Conservation (phyloP, 2,329 filamentous ascomycete species). For the Venturia asperata region DNA sequence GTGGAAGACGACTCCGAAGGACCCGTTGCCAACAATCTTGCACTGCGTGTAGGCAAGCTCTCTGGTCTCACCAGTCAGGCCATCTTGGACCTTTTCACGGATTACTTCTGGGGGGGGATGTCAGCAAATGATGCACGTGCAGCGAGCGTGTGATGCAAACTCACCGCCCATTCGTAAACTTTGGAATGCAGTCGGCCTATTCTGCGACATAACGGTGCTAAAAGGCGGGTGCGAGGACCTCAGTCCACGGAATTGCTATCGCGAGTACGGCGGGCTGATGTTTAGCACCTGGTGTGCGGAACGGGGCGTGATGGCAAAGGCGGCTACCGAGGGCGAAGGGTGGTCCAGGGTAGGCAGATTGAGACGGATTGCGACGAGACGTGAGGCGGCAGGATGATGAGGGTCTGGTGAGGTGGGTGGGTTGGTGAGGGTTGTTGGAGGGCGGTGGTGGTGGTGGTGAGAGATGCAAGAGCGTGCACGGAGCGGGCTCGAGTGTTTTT, state of each 20-base stretch:
- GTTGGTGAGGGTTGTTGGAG: slow-evolving; percentile 3
- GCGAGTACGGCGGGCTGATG: slow-evolving; percentile 35
- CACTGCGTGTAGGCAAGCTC: slow-evolving; percentile 98
- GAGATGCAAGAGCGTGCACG: slow-evolving; percentile 19
- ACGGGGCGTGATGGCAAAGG: slow-evolving; percentile 35
- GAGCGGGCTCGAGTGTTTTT: slow-evolving; percentile 20
- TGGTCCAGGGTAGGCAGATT: slow-evolving; percentile 18
- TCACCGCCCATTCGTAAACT: slow-evolving; percentile 95
- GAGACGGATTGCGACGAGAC: not conserved
- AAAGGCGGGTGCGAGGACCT: slow-evolving; percentile 15
- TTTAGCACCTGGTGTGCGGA: slow-evolving; percentile 42
- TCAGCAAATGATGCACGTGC: slow-evolving; percentile 28
- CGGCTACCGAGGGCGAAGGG: slow-evolving; percentile 48
- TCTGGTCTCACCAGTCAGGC: slow-evolving; percentile 89
- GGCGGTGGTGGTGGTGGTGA: not conserved
- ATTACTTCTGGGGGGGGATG: slow-evolving; percentile 68
- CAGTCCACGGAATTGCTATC: slow-evolving; percentile 29
- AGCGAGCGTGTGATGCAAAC: slow-evolving; percentile 30
- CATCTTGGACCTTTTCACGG: slow-evolving; percentile 98
- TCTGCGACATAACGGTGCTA: slow-evolving; percentile 68
- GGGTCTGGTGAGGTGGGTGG: slow-evolving; percentile 13
- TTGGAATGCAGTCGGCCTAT: slow-evolving; percentile 81
- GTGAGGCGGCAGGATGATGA: slow-evolving; percentile 17
- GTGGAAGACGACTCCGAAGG: slow-evolving; percentile 97
- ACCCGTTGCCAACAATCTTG: slow-evolving; percentile 99